Evolutionary conservation across 192 early-diverging fungal genomes (phyloP), one percentile per base, ranked within the genome.

Genomic region (Kappamyces sp.): DNA sequence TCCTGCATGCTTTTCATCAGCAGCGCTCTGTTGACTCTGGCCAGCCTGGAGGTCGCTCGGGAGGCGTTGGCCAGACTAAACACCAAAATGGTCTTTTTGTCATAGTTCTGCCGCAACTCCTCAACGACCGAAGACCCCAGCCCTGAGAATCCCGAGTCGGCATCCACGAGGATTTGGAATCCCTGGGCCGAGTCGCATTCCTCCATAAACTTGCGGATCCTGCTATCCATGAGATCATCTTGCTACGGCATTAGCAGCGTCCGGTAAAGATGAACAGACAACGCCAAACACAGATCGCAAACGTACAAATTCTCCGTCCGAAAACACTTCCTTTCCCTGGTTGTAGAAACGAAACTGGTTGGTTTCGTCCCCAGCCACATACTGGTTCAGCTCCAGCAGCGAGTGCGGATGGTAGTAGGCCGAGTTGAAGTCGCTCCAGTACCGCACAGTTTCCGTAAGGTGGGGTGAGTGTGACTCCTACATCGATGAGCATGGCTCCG

Each of bases 391-490:
- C 15, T 74, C 63, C 35, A 65, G 48, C 0, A 78, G 33, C 12
- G 88, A 78, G 22, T 86, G 78, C 46, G 85, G 85, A 54, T 88
- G 86, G 66, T 84, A 91, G 55, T 77, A 88, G 12, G 83, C 72
- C 34, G 81, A 77, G 64, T 82, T 87, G 64, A 80, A 90, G 60
- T 97, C 92, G 0, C 91, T 84, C 91, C 93, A 94, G 11, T 14
- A 52, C 22, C 15, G 40, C 40, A 38, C 29, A 52, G 14, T 52
- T 52, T 52, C 14, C 14, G 71, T 75, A 37, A 67, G 66, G 37
- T 80, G 77, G 14, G 64, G 62, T 12, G 58, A 59, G 30, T 89
- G 80, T 36, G 88, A 59, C 14, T 77, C 58, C n/a, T 72, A 48
- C 14, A 75, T 57, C 40, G 69, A 78, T 30, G 73, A 70, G 11